A percentile compares a stretch with the other conserved stretches of the same genome.
phyloP scores from a whole-genome alignment of 345 rosid genomes.

The Xanthoceras sorbifolium region DNA sequence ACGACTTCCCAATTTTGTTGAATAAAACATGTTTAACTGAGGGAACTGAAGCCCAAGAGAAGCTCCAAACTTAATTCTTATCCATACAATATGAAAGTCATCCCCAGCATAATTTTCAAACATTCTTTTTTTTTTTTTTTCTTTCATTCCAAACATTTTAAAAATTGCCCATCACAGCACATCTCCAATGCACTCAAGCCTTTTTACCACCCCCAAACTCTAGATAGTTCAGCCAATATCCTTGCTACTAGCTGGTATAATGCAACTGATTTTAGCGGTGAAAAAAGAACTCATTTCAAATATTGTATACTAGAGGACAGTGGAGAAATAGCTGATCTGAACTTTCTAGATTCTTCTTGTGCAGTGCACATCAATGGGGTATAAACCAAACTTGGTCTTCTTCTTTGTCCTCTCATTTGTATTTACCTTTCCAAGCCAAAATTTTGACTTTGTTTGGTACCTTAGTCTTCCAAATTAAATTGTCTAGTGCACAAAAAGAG shows the following conservation, averaged over 20 bases:
- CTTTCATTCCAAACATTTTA: too few species aligned
- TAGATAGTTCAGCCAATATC: background rate
- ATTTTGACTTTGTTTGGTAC: background rate
- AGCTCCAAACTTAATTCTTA: too few species aligned
- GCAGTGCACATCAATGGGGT: background rate
- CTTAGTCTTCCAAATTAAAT: background rate
- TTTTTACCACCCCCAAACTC: too few species aligned
- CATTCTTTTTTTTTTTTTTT: too few species aligned
- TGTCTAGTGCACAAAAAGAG: background rate
- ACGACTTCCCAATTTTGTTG: too few species aligned
- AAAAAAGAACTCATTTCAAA: background rate
- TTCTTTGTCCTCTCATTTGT: too few species aligned
- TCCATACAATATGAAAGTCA: too few species aligned
- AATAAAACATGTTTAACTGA: too few species aligned
- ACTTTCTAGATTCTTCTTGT: background rate
- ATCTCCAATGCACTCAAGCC: too few species aligned
- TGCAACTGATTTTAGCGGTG: background rate
- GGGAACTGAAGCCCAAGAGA: too few species aligned
- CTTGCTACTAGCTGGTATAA: background rate
- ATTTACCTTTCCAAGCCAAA: background rate
- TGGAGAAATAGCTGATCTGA: background rate
- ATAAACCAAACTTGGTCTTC: background rate
- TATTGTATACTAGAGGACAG: background rate
- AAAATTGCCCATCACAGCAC: too few species aligned
- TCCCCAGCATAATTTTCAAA: too few species aligned